Conservation (phyloP, 441 rosid species). For the Arabidopsis lyrata region DNA sequence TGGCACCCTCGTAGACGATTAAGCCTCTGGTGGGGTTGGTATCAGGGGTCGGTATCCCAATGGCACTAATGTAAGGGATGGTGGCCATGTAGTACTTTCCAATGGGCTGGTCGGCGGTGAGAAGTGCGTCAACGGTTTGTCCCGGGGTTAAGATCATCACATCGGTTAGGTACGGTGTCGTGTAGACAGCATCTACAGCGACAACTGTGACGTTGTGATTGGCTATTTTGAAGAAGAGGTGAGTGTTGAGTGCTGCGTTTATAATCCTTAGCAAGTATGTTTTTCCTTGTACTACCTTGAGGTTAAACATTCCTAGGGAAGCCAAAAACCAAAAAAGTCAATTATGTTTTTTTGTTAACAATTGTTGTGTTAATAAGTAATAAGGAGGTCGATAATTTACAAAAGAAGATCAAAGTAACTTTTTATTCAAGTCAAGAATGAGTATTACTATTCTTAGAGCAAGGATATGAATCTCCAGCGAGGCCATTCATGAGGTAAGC, state of each 20-base stretch:
- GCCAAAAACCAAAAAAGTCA: background rate
- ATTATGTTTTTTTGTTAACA: too few relatives aligned
- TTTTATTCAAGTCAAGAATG: background rate
- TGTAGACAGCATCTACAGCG: slow-evolving; percentile 67
- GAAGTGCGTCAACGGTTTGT: slow-evolving; percentile 60
- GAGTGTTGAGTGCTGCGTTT: slow-evolving; percentile 54
- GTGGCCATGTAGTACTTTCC: slow-evolving; percentile 66
- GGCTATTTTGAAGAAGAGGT: slow-evolving; percentile 70
- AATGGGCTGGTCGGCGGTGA: slow-evolving; percentile 50
- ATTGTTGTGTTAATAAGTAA: too few relatives aligned
- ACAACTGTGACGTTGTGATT: slow-evolving; percentile 67
- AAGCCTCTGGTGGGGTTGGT: slow-evolving; percentile 52
- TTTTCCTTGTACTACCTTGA: slow-evolving; percentile 62
- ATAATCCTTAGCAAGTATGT: slow-evolving; percentile 55
- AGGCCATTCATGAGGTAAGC: slow-evolving; percentile 64
- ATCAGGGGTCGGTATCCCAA: slow-evolving; percentile 46
- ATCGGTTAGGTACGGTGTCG: slow-evolving; percentile 56
- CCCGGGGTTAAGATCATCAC: slow-evolving; percentile 66
- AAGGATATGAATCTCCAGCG: slow-evolving; percentile 39
- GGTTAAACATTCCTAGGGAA: slow-evolving; percentile 59
- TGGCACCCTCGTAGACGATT: slow-evolving; percentile 54
- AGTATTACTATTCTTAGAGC: slow-evolving; percentile 33
- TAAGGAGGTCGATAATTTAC: too few relatives aligned
- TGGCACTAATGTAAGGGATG: slow-evolving; percentile 57
- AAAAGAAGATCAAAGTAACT: too few relatives aligned